These are phyloP conservation scores for Blumeriella jaapii DNA, from an alignment of 2,329 filamentous ascomycete species.

Conservation along the genomic window DNA sequence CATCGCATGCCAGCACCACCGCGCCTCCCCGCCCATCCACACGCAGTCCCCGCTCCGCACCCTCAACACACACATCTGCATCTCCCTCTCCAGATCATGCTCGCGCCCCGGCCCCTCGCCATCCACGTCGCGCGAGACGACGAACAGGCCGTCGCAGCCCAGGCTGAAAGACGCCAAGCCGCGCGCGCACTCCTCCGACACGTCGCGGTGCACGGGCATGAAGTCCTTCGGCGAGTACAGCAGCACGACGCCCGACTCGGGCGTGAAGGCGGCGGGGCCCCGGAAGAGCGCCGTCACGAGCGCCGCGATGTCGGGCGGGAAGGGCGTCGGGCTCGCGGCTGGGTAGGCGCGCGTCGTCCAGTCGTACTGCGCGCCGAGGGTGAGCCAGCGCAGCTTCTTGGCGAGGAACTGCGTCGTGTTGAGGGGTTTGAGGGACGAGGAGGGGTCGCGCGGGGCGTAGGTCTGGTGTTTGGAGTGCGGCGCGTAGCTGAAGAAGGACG, in stretches of 20 bases:
- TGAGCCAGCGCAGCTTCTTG: slow-evolving; percentile 84
- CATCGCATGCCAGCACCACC: slow-evolving; percentile 93
- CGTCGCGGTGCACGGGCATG: slow-evolving; percentile 85
- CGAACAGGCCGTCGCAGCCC: slow-evolving; percentile 82
- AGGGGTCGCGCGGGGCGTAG: slow-evolving; percentile 48
- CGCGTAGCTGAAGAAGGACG: slow-evolving; percentile 44
- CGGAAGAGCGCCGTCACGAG: slow-evolving; percentile 65
- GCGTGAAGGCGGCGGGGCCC: slow-evolving; percentile 48
- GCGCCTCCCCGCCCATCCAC: slow-evolving; percentile 71
- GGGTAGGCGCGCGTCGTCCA: slow-evolving; percentile 84
- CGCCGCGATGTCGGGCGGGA: slow-evolving; percentile 60
- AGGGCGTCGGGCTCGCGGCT: slow-evolving; percentile 48
- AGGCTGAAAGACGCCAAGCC: slow-evolving; percentile 77
- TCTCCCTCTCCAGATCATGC: slow-evolving; percentile 17
- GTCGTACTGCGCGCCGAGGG: slow-evolving; percentile 87
- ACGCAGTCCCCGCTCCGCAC: slow-evolving; percentile 80
- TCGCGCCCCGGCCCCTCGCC: slow-evolving; percentile 12
- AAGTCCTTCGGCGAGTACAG: slow-evolving; percentile 84
- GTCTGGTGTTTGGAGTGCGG: slow-evolving; percentile 47
- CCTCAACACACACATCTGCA: slow-evolving; percentile 42
- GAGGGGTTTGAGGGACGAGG: slow-evolving; percentile 58
- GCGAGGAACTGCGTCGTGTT: slow-evolving; percentile 59
- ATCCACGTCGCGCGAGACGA: slow-evolving; percentile 46
- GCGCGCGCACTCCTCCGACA: slow-evolving; percentile 70
- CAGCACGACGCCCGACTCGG: slow-evolving; percentile 87